Base-by-base conservation (phyloP, 2,329 filamentous ascomycete species). In the Gnomoniopsis sp. region DNA sequence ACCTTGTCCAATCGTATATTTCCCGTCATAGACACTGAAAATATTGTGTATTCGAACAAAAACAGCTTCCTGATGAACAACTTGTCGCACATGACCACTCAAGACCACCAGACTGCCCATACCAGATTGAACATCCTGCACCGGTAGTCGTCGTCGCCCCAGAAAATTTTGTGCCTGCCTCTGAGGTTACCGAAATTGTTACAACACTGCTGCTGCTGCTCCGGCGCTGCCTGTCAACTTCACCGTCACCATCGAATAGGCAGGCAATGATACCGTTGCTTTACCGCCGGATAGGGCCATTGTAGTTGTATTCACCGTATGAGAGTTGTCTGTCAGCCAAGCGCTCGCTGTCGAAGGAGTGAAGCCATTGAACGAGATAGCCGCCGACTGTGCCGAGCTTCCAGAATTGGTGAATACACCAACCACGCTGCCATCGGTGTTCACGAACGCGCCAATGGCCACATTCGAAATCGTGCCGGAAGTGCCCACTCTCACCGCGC, bases 51-150 rank as follows among this genome's bases (percentile, higher is more conserved):
- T 47, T 79, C 73, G 3, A 75, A 74, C 2, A 79, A 70, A 57
- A 72, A 74, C 63, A 79, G 76, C 68, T 81, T 75, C 8, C 81
- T 74, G 23, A 66, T 65, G 33, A 68, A 70, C 3, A 71, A 69
- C 58, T 78, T 19, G 60, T 63, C 73, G 4, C 77, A 57, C 62
- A 60, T 10, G 58, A 57, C 57, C 57, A 64, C 1, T 59, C 36
- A 2, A 3, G 26, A 3, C 62, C 62, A 15, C 62, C 62, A 23
- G 58, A 61, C 58, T 65, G 62, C 3, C 30, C 48, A n/a, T 54
- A 54, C 19, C 47, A 21, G 19, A 19, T 14, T 3, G 52, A 54
- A 46, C 57, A 65, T 21, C 50, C 46, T 15, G 50, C 30, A 21
- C 53, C 26, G 12, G 41, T 62, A 3, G 54, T 44, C 8, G 53